Evolutionary conservation across 371 early-diverging fungal species (phyloP).

Genomic region (Gilbertella persicaria): DNA sequence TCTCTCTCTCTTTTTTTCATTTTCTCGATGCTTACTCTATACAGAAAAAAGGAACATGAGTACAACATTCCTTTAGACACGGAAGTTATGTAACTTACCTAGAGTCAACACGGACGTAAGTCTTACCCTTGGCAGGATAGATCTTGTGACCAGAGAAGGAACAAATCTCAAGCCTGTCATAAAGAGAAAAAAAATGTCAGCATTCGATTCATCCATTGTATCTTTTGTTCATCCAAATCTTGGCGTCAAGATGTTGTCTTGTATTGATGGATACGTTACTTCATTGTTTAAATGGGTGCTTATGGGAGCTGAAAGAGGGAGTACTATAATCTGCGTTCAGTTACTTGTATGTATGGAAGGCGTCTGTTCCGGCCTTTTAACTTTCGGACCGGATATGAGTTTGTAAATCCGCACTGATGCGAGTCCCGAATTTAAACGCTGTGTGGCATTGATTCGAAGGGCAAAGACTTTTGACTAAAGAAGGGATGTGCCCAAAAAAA

Average conservation of each 20-base stretch:
- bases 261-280: constrained; percentile 25
- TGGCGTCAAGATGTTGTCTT: neutral
- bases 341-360: neutral
- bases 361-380: neutral
- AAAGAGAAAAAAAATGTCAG: neutral
- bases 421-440: too few species aligned
- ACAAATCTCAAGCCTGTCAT: constrained; percentile 84
- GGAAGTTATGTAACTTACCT: constrained; percentile 40
- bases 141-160: constrained; percentile 97
- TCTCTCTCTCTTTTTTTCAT: neutral
- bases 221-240: constrained; percentile 5
- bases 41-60: neutral
- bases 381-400: too few species aligned
- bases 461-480: too few species aligned
- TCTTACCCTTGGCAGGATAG: constrained; percentile 97
- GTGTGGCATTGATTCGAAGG: too few species aligned
- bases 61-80: neutral
- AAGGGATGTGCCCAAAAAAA: too few species aligned
- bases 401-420: too few species aligned
- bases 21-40: constrained; percentile 21
- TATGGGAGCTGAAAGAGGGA: constrained; percentile 40
- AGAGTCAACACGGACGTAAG: constrained; percentile 90
- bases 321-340: constrained; percentile 12
- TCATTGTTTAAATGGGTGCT: constrained; percentile 38
- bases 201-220: neutral